These are phyloP conservation scores for Trichoderma pleuroti DNA, from an alignment of 2,329 filamentous ascomycete genomes.

Conservation along the genomic window DNA sequence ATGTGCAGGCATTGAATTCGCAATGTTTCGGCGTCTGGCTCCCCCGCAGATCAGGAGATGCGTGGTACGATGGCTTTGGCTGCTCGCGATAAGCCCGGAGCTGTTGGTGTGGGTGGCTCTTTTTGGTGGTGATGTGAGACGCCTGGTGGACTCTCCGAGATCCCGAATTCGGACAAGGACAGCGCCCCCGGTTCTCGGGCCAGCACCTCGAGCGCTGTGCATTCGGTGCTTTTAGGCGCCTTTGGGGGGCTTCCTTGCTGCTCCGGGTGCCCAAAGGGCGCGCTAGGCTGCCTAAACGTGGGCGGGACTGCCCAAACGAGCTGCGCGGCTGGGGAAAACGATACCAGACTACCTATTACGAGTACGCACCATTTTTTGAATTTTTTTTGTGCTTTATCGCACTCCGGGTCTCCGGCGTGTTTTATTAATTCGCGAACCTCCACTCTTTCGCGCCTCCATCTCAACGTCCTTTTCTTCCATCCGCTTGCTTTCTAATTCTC, in stretches of 20 bases:
- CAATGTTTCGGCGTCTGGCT: not conserved
- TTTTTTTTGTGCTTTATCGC: constrained; percentile 2
- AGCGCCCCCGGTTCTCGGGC: not conserved
- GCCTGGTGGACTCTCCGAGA: constrained; percentile 7
- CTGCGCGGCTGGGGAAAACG: not conserved
- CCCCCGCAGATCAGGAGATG: constrained; percentile 13
- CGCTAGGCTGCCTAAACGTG: not conserved
- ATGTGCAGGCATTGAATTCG: not conserved
- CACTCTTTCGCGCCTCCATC: not conserved
- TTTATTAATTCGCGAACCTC: constrained; percentile 16
- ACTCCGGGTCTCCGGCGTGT: constrained; percentile 11
- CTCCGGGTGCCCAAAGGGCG: not conserved
- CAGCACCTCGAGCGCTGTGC: not conserved
- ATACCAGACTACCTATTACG: too few species aligned
- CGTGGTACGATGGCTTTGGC: constrained; percentile 5
- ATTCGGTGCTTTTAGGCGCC: not conserved
- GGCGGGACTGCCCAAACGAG: constrained; percentile 11
- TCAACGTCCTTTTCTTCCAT: not conserved
- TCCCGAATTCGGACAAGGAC: constrained; percentile 15
- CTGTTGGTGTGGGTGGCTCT: not conserved
- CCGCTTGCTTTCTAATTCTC: not conserved
- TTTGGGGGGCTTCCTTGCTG: too few species aligned
- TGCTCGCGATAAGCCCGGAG: not conserved
- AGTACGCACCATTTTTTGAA: constrained; percentile 9
- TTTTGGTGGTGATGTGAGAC: not conserved